A percentile compares a stretch with the other conserved stretches of the same genome.
These are phyloP conservation scores for Xerocomus potaroensis DNA, from an alignment of 768 basidiomycete species.

Conservation along the genomic window DNA sequence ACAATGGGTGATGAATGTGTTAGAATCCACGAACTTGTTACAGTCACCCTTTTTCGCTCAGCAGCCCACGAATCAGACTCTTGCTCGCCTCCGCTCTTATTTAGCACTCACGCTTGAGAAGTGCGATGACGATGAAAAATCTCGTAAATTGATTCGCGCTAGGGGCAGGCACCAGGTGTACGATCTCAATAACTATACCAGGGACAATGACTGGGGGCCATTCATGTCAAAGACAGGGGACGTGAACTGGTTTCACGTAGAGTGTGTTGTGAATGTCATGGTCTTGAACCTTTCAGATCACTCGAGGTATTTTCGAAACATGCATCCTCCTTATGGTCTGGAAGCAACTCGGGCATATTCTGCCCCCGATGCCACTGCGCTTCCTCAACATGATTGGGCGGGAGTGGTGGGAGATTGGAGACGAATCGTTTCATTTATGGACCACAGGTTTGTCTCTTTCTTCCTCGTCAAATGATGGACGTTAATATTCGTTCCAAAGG, in stretches of 20 bases:
- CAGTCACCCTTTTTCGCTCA: slow-evolving; percentile 26
- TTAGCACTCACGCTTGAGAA: slow-evolving; percentile 42
- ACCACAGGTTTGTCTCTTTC: slow-evolving; percentile 46
- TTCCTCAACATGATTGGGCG: slow-evolving; percentile 56
- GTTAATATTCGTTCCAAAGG: slow-evolving; percentile 2
- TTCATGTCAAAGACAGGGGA: slow-evolving; percentile 35
- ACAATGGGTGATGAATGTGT: slow-evolving; percentile 40
- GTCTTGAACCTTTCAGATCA: slow-evolving; percentile 49
- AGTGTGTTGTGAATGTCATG: slow-evolving; percentile 47
- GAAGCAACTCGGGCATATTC: slow-evolving; percentile 52
- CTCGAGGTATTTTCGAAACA: slow-evolving; percentile 31
- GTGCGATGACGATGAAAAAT: slow-evolving; percentile 21
- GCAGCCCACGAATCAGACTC: slow-evolving; percentile 27
- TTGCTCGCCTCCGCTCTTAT: slow-evolving; percentile 46
- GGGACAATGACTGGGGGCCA: slow-evolving; percentile 52
- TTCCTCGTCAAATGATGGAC: slow-evolving; percentile 28
- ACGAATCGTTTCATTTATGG: slow-evolving; percentile 70
- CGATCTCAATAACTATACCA: slow-evolving; percentile 55
- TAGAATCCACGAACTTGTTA: slow-evolving; percentile 39
- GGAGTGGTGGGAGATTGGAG: slow-evolving; percentile 74
- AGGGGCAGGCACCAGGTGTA: slow-evolving; percentile 54
- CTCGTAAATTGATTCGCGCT: slow-evolving; percentile 34
- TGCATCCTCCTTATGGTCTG: slow-evolving; percentile 47
- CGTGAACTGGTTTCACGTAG: slow-evolving; percentile 61
- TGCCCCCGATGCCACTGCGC: slow-evolving; percentile 39